Evolutionary conservation across 2,329 filamentous ascomycete species (phyloP), one percentile per base, ranked within the genome.

Genomic region (Colletotrichum agaves): DNA sequence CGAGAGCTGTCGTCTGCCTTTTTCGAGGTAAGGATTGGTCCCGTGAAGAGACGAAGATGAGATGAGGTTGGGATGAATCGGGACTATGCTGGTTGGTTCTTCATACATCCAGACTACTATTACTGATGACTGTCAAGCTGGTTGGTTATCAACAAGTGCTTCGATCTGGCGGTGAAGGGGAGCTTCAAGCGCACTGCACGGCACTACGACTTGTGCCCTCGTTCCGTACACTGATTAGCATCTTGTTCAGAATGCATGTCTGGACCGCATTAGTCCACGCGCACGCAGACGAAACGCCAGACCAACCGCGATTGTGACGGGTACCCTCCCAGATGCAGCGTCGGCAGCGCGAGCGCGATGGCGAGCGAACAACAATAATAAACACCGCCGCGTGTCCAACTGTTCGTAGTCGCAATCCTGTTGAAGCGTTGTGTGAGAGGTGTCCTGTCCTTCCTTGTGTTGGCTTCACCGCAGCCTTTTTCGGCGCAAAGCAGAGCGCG

Each of bases 81-180:
- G 56, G 21, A 44, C 44, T 11, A 62, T 62, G 63, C 63, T 43
- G 49, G 58, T 23, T 33, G 17, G 27, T 35, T 35, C 27, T 21
- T 17, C 44, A 13, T 13, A 37, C 35, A 37, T 37, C 35, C 12
- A 37, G 35, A 37, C 35, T 15, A 11, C 13, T 37, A 13, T 21
- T 19, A 15, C 19, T 13, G 19, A 15, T 27, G 11, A 21, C 46
- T 21, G 15, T 31, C 35, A 15, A 17, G 21, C 39, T 52, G 58
- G 63, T 55, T 55, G 62, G 62, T 46, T 43, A 39, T 33, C 33
- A 23, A 37, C 41, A 5, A 44, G n/a, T 3, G 19, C 23, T 47
- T 49, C 10, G 5, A 61, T 66, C 58, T 66, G 43, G 63, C 63
- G 63, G 63, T 66, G 63, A 66, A 57, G 63, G 37, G 27, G 35